phyloP scores from a whole-genome alignment of 345 rosid species.

The Moricandia arvensis region DNA sequence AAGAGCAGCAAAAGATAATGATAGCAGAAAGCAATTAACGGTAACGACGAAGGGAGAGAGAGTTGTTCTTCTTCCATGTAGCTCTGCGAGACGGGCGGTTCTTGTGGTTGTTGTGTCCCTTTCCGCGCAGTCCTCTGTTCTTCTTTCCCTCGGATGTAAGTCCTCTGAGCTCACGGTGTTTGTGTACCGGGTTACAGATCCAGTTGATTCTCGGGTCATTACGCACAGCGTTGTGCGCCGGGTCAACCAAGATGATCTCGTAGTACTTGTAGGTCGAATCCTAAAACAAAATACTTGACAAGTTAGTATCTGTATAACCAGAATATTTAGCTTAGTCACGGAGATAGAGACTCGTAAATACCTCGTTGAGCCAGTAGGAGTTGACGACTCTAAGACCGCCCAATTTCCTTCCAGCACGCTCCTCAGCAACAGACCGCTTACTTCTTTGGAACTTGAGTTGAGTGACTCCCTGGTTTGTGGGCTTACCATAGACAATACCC shows the following conservation, averaged over 20 bases:
- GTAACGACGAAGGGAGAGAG: conserved; percentile 84
- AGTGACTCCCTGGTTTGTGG: conserved; percentile 95
- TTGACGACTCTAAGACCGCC: conserved; percentile 91
- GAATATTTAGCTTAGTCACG: too few species aligned
- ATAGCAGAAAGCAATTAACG: conserved; percentile 44
- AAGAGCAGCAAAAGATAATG: conserved; percentile 1
- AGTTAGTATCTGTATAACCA: neutral
- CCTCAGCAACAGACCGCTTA: conserved; percentile 98
- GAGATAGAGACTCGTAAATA: conserved; percentile 1
- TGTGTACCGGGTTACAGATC: conserved; percentile 96
- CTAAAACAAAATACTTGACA: conserved; percentile 23
- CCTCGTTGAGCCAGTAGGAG: conserved; percentile 98
- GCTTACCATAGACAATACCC: conserved; percentile 87
- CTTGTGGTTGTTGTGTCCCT: conserved; percentile 87
- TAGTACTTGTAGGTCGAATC: conserved; percentile 95
- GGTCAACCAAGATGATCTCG: conserved; percentile 85
- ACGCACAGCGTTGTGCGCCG: conserved; percentile 76
- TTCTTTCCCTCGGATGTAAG: conserved; percentile 96
- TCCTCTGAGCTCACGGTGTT: conserved; percentile 95
- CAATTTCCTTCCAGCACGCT: conserved; percentile 90
- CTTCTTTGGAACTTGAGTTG: conserved; percentile 98
- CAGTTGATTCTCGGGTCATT: conserved; percentile 93
- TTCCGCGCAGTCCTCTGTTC: conserved; percentile 90
- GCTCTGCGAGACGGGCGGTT: conserved; percentile 92
- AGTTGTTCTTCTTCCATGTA: conserved; percentile 95